Evolutionary conservation across 1,139 yeast species (phyloP), one percentile per base, ranked within the genome.

Genomic region (Torulaspora globosa): DNA sequence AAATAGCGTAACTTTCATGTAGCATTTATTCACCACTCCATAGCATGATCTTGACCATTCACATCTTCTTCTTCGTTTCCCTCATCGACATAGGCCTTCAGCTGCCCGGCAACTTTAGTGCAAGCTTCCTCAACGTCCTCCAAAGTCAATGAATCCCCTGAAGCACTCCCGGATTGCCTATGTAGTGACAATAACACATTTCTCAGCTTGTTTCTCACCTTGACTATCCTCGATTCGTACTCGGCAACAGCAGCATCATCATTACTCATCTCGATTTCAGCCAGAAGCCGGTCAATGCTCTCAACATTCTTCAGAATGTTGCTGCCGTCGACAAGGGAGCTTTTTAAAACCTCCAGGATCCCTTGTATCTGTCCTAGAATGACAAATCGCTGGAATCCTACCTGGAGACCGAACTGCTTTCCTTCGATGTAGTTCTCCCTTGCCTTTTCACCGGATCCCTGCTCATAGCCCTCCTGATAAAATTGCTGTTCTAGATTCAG

Each of bases 391-490:
- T 84, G 90, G 58, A 79, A 84, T 0, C 89, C 94, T 0, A 88
- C 82, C 58, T 86, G 94, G 43, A 83, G 72, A 0, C 95, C 95
- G 58, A 75, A 83, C 54, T 83, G 86, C 55, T 80, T 80, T 1
- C 95, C 95, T 62, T 85, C 95, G 1, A 73, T 53, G 44, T 67
- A 70, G 39, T 92, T 90, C 36, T 81, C 82, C 42, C 63, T 58
- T 41, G 70, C 71, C 0, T 80, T 79, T 39, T 72, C 79, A 8
- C 57, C 54, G 12, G 63, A 58, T 0, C 83, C 84, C 43, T 77
- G 79, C 30, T 61, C 57, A 51, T 61, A 75, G 7, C 96, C 96
- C 50, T 78, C 78, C 11, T 73, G 62, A 59, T 83, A 86, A 60
- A 73, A 80, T 37, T 75, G 44, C 41, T 64, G 65, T 34, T 64